Conservation (phyloP, 108 stramenopile genomes). For the Cyclotella kingstonii region DNA sequence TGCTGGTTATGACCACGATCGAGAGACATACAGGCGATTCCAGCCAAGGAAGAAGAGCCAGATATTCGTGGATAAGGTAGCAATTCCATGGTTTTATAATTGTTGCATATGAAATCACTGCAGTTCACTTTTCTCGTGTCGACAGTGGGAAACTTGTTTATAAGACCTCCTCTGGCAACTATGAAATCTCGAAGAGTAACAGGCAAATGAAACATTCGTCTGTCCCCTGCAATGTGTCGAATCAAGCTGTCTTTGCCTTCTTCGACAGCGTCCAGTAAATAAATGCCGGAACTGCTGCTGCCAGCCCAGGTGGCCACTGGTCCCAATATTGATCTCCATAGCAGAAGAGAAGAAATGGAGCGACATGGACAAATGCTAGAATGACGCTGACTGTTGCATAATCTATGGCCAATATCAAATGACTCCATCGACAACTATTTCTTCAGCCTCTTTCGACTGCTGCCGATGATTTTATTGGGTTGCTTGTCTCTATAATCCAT, state of each 20-base stretch:
- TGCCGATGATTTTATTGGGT: no score
- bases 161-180: neutral
- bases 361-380: no score
- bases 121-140: neutral
- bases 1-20: constrained; percentile 18
- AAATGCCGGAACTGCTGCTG: constrained; percentile 28
- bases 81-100: constrained; percentile 9
- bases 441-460: no score
- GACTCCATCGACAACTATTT: no score
- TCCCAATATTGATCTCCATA: constrained; percentile 37
- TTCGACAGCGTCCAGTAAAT: neutral
- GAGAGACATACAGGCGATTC: constrained; percentile 41
- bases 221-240: constrained; percentile 16
- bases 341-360: constrained; percentile 23
- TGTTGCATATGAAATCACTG: neutral
- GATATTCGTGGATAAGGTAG: constrained; percentile 32
- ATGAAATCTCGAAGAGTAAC: constrained; percentile 20
- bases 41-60: constrained; percentile 7
- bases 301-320: constrained; percentile 30
- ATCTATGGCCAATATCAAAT: no score
- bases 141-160: neutral
- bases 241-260: constrained; percentile 7
- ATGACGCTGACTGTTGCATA: no score
- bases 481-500: no score
- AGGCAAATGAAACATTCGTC: constrained; percentile 31